These are phyloP conservation scores for Melocanna baccifera DNA, from an alignment of 176 grass and related monocot genomes.

Conservation along the genomic window DNA sequence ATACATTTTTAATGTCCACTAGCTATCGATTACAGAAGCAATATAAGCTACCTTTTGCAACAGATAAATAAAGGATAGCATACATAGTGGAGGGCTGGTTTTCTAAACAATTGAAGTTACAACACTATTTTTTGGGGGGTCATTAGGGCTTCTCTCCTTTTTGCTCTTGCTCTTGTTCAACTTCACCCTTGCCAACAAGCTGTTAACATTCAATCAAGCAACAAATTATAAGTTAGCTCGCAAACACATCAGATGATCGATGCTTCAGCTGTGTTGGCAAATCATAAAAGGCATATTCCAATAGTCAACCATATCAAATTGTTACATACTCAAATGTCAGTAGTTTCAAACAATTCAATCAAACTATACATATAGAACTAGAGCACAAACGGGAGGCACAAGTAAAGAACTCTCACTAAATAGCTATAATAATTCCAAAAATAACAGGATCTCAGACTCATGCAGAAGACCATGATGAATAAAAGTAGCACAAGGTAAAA, in stretches of 20 bases:
- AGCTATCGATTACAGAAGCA: not conserved
- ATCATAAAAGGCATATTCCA: not conserved
- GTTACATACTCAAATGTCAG: not conserved
- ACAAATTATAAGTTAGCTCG: not conserved
- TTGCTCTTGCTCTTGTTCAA: constrained; percentile 49
- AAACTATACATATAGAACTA: not conserved
- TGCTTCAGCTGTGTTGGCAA: not conserved
- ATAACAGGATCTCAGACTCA: not conserved
- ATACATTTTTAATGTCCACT: not conserved
- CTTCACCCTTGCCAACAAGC: constrained; percentile 66
- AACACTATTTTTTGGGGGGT: not conserved
- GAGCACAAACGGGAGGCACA: not conserved
- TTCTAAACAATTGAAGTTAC: not conserved
- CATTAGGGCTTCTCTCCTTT: constrained; percentile 36
- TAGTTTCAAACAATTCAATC: not conserved
- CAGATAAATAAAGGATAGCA: not conserved
- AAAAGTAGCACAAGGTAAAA: not conserved
- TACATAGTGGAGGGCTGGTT: constrained; percentile 15
- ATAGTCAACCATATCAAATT: not conserved
- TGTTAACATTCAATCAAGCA: constrained; percentile 33
- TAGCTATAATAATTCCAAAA: not conserved
- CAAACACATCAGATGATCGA: not conserved
- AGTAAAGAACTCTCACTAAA: not conserved
- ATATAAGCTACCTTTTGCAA: not conserved
- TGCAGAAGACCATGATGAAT: not conserved